These are phyloP conservation scores for Xylaria curta DNA, from an alignment of 495 filamentous ascomycete species.

Conservation along the genomic window DNA sequence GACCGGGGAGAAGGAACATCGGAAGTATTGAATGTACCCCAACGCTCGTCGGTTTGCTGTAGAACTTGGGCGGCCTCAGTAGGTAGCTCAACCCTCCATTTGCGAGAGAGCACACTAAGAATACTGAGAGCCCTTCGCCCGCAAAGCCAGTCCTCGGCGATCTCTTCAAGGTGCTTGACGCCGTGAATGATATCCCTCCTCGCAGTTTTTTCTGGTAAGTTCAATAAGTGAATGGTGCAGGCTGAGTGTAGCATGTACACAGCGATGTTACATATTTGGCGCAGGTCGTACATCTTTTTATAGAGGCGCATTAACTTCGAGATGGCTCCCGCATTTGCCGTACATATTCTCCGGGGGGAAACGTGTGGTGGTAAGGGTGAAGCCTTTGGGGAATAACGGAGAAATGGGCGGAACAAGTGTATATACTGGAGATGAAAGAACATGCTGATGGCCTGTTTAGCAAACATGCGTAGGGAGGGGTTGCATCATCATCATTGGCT, in stretches of 20 bases:
- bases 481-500: slow-evolving; percentile 43
- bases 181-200: slow-evolving; percentile 88
- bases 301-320: slow-evolving; percentile 93
- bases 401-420: slow-evolving; percentile 94
- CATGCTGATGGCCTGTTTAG: slow-evolving; percentile 66
- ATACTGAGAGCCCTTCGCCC: slow-evolving; percentile 86
- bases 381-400: slow-evolving; percentile 81
- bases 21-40: slow-evolving; percentile 59
- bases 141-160: slow-evolving; percentile 92
- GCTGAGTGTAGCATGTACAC: slow-evolving; percentile 95
- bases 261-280: slow-evolving; percentile 93
- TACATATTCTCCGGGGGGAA: slow-evolving; percentile 89
- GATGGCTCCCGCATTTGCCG: slow-evolving; percentile 83
- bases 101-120: slow-evolving; percentile 80
- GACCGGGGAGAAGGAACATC: slow-evolving; percentile 61
- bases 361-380: slow-evolving; percentile 88
- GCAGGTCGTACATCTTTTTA: slow-evolving; percentile 86
- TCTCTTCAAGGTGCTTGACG: slow-evolving; percentile 92
- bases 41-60: slow-evolving; percentile 64
- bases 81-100: slow-evolving; percentile 88
- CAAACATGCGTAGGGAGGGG: background rate
- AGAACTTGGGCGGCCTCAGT: slow-evolving; percentile 80
- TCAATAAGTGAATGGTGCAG: slow-evolving; percentile 92
- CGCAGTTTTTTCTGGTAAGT: slow-evolving; percentile 88
- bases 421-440: slow-evolving; percentile 96